Base-by-base conservation (phyloP, 805 yeast species). In the Ogataea methanolica region DNA sequence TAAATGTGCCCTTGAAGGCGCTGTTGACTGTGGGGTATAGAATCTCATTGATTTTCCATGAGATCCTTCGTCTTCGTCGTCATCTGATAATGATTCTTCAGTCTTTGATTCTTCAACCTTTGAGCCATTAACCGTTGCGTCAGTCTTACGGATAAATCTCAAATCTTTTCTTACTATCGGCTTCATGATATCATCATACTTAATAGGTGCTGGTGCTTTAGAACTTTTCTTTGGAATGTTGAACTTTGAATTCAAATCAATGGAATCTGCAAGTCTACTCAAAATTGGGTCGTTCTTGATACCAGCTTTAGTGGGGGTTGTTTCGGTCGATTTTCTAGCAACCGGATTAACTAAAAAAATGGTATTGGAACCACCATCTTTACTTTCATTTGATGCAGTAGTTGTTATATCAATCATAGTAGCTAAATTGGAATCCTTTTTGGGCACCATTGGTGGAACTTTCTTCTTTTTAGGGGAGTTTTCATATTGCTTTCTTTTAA, bases 381-480 rank as follows among this genome's bases (percentile, higher is more conserved):
- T 39, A 16, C 37, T 17, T 15, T 35, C 16, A 7, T 35, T 33
- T 3, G 38, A 22, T 5, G 12, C 16, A 16, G 15, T 7, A 21
- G n/a, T 19, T 15, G 16, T 16, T 6, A 19, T 5, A 6, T 29
- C 19, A n/a, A 35, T 33, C 33, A 52, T 6, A 12, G 37, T 37
- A 15, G 48, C 42, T 7, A 62, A 41, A 5, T 38, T 40, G 2
- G 39, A 31, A 16, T 51, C 58, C 47, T 64, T 64, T 48, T 45
- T 53, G 6, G 68, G 68, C 5, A 61, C 59, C 6, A 60, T 36
- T 5, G 66, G 66, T 2, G 61, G 59, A 12, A 53, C 29, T 38
- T 58, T 64, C 44, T 57, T 61, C 47, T 56, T 45, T 31, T 50
- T 48, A 3, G 62, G 60, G 5, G 59, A 57, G 17, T 16, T 26